phyloP scores from a whole-genome alignment of 78 protist genomes.

The Tieghemostelium lacteum region DNA sequence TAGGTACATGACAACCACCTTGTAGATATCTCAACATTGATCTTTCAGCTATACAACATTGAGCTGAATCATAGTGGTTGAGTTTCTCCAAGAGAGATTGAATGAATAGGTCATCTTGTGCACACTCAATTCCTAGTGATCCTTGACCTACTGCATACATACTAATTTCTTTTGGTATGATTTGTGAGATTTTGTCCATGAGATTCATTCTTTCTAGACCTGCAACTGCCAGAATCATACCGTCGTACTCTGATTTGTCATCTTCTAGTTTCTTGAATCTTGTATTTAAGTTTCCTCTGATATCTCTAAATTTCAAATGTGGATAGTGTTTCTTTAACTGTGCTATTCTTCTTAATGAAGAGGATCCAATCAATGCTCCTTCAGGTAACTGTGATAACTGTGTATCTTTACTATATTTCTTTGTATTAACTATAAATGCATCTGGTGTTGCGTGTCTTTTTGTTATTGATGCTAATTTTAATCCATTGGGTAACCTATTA shows the following conservation, averaged over 20 bases:
- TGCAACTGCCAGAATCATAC: conserved; percentile 85
- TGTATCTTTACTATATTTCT: conserved; percentile 1
- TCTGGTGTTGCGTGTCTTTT: conserved; percentile 68
- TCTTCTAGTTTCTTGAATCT: conserved; percentile 84
- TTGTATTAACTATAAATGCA: conserved; percentile 49
- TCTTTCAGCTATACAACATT: conserved; percentile 74
- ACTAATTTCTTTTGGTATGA: conserved; percentile 45
- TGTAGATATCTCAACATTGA: conserved; percentile 75
- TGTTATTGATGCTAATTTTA: conserved; percentile 78
- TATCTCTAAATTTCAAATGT: conserved; percentile 70
- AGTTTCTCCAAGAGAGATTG: conserved; percentile 15
- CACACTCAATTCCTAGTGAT: conserved; percentile 84
- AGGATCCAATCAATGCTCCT: conserved; percentile 86
- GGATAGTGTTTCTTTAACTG: conserved; percentile 73
- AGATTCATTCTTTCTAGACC: conserved; percentile 83
- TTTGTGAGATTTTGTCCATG: conserved; percentile 35
- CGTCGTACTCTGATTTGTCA: conserved; percentile 70
- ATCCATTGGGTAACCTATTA: conserved; percentile 79
- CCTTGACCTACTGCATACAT: conserved; percentile 90
- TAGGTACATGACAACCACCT: conserved; percentile 90
- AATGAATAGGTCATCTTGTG: conserved; percentile 32
- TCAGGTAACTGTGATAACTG: conserved; percentile 70
- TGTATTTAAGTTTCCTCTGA: conserved; percentile 88
- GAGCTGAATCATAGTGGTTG: conserved; percentile 24
- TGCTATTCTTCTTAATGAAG: conserved; percentile 81